Evolutionary conservation across 2,329 filamentous ascomycete species (phyloP).

Genomic region (Periglandula ipomoeae): DNA sequence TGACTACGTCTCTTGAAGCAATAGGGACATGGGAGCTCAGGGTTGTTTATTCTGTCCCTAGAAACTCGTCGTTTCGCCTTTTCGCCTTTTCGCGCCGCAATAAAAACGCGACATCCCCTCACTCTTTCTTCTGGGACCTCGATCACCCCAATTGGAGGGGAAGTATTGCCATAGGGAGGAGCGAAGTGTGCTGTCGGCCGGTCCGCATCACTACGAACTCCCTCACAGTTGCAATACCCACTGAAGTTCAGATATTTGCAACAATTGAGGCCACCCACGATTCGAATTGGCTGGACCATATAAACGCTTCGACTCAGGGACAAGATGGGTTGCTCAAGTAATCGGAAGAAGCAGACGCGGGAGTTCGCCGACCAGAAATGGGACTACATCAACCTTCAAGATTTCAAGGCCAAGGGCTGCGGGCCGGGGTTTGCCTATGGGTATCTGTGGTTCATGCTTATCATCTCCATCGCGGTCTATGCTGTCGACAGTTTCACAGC

Average conservation of each 20-base stretch:
- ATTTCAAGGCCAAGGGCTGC: constrained; percentile 79
- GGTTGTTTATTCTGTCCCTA: not conserved
- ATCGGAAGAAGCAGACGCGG: constrained; percentile 50
- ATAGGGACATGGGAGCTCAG: not conserved
- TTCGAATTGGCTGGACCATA: not conserved
- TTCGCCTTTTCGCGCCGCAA: not conserved
- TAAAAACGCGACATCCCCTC: not conserved
- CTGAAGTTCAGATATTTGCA: not conserved
- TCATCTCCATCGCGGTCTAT: constrained; percentile 77
- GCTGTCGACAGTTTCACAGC: constrained; percentile 88
- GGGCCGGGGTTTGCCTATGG: constrained; percentile 70
- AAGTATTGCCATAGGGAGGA: constrained; percentile 29
- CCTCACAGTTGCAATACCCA: not conserved
- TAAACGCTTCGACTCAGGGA: constrained; percentile 1
- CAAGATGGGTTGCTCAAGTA: constrained; percentile 58
- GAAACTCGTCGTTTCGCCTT: not conserved
- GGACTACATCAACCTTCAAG: constrained; percentile 71
- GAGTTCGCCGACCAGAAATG: constrained; percentile 82
- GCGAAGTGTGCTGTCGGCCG: constrained; percentile 36
- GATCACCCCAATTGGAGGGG: not conserved
- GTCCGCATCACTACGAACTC: constrained; percentile 18
- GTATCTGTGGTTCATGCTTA: constrained; percentile 72
- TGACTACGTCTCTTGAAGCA: not conserved
- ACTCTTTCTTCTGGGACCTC: not conserved
- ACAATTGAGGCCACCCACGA: not conserved